Evolutionary conservation across 2,329 filamentous ascomycete species (phyloP).

Genomic region (Keithomyces neogunnii): DNA sequence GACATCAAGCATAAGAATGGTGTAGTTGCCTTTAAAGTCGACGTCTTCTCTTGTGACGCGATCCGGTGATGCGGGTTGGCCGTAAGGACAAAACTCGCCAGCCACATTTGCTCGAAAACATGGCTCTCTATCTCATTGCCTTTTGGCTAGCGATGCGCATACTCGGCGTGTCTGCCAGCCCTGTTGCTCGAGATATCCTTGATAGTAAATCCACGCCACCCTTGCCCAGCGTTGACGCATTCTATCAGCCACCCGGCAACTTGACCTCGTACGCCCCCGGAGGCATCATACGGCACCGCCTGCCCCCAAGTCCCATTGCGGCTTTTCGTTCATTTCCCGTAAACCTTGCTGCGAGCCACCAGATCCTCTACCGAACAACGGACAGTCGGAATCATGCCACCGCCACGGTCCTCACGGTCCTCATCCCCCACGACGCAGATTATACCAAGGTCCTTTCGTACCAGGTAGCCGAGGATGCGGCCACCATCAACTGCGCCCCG

Average conservation of each 20-base stretch:
- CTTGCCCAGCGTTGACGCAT: not conserved
- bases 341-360: conserved; percentile 13
- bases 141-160: not conserved
- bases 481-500: conserved; percentile 25
- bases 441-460: conserved; percentile 28
- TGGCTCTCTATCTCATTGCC: not conserved
- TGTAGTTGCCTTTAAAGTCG: too few species aligned
- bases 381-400: conserved; percentile 25
- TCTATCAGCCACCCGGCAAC: not conserved
- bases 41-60: too few species aligned
- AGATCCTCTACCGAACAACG: conserved; percentile 32
- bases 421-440: conserved; percentile 25
- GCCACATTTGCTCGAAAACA: not conserved
- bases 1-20: too few species aligned
- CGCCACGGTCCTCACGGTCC: conserved; percentile 28
- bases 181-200: not conserved
- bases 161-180: not conserved
- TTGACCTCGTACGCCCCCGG: not conserved
- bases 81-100: too few species aligned
- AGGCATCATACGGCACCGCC: conserved; percentile 1
- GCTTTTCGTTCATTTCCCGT: not conserved
- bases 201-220: not conserved
- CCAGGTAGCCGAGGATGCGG: conserved; percentile 31
- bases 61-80: too few species aligned
- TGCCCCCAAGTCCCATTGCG: not conserved